These are phyloP conservation scores for Somion occarium DNA, from an alignment of 1,284 basidiomycete genomes.

Conservation along the genomic window DNA sequence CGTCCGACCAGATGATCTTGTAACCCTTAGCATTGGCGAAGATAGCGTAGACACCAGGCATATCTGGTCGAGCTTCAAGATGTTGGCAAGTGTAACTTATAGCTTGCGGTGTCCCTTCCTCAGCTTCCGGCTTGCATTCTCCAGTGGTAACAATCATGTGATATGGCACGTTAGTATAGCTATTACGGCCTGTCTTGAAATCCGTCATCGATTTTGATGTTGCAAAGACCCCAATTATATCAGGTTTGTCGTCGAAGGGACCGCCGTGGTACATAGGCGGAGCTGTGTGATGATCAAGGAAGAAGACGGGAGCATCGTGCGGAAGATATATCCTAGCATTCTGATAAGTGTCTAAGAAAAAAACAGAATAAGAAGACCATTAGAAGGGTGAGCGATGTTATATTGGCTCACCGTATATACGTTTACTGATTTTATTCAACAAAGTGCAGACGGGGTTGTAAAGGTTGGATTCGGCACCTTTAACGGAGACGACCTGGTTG, in stretches of 20 bases:
- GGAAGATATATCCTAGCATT: not conserved
- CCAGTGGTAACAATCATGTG: not conserved
- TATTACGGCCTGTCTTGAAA: not conserved
- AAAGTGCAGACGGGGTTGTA: not conserved
- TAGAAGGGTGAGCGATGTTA: too few relatives aligned
- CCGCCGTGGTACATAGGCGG: not conserved
- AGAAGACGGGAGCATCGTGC: not conserved
- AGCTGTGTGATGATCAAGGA: constrained; percentile 6
- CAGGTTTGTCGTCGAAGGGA: not conserved
- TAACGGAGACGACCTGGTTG: too few relatives aligned
- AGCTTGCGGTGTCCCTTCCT: not conserved
- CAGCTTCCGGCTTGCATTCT: constrained; percentile 1
- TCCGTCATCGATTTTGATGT: not conserved
- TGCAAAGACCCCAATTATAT: not conserved
- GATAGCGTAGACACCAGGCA: constrained; percentile 3
- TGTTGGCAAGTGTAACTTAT: constrained; percentile 3
- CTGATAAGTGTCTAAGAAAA: not conserved
- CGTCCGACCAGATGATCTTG: constrained; percentile 7
- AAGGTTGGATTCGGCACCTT: not conserved
- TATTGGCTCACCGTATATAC: not conserved
- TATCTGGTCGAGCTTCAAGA: constrained; percentile 9
- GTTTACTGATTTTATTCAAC: not conserved
- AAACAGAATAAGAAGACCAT: not conserved
- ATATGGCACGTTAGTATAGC: not conserved
- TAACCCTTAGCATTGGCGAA: not conserved